Evolutionary conservation across 1,284 basidiomycete genomes (phyloP), one percentile per base, ranked within the genome.

Genomic region (Pseudozyma sp.): DNA sequence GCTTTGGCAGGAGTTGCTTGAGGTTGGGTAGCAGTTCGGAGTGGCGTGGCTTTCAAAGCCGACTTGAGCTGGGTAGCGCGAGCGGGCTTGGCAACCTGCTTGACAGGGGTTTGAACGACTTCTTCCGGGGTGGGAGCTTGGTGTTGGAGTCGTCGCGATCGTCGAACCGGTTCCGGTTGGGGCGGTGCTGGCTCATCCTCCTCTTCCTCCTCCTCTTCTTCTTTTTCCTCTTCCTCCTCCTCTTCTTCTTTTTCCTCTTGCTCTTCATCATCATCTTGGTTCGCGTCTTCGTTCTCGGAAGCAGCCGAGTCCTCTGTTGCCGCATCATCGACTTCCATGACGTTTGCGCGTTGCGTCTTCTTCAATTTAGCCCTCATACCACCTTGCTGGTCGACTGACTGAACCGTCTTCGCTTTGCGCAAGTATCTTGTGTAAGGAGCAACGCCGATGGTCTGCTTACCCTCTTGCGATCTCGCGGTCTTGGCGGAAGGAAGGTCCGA

Each of bases 371-470:
- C 65, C 49, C 71, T 52, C 71, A 74, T 74, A 5, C 71, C 71
- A 33, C 58, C 49, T 40, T 66, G 73, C 19, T 62, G 59, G 16
- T 57, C 60, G 4, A 48, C 39, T 8, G 61, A 35, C 45, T 71
- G 64, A 10, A 52, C 57, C 13, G 58, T 53, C 40, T 72, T 78
- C 11, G 59, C 66, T 51, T 76, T 70, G n/a, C 63, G 58, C 42
- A 78, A 16, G 17, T 68, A 66, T 16, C 80, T 64, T 14, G 77
- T 75, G 50, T 81, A 80, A 5, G 80, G 80, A 19, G 80, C 74
- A 30, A 81, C 73, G 40, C 62, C 57, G 10, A 69, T 48, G 29
- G 45, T 17, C 5, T 53, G 58, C 40, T 66, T 66, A 13, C 53
- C 52, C 11, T 56, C 55, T 7, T 53, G 43, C 8, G 52, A 11